A percentile compares a stretch with the other conserved stretches of the same genome.
phyloP scores from a whole-genome alignment of 805 yeast genomes.

The Candida verbasci region DNA sequence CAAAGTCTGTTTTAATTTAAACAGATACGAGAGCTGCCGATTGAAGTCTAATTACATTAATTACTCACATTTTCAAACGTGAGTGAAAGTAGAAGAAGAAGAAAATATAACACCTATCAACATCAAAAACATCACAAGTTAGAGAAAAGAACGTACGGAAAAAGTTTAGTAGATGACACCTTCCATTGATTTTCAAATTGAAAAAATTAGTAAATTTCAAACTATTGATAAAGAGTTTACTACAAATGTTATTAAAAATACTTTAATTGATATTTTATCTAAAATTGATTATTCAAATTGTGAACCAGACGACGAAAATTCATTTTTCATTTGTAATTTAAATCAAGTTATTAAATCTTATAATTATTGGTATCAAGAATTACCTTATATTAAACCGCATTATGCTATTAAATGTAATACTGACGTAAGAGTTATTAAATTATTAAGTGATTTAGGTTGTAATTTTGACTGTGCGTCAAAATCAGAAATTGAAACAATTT shows the following conservation, averaged over 20 bases:
- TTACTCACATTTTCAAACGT: slow-evolving; percentile 34
- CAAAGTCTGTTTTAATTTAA: slow-evolving; percentile 7
- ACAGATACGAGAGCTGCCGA: slow-evolving; percentile 42
- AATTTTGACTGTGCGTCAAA: slow-evolving; percentile 94
- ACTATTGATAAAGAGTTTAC: background rate
- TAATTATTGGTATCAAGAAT: slow-evolving; percentile 54
- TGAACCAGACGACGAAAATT: slow-evolving; percentile 73
- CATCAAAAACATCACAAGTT: slow-evolving; percentile 2
- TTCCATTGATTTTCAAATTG: slow-evolving; percentile 5
- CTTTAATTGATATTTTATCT: slow-evolving; percentile 37
- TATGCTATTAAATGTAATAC: slow-evolving; percentile 96
- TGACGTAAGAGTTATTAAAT: slow-evolving; percentile 51
- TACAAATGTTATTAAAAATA: slow-evolving; percentile 26
- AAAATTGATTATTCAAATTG: slow-evolving; percentile 54
- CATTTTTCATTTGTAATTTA: slow-evolving; percentile 85
- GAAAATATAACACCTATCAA: slow-evolving; percentile 1
- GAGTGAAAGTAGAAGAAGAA: slow-evolving; percentile 1
- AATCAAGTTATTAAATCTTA: slow-evolving; percentile 64
- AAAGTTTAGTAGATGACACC: slow-evolving; percentile 1
- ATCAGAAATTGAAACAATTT: slow-evolving; percentile 68
- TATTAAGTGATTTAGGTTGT: slow-evolving; percentile 58
- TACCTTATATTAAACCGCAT: slow-evolving; percentile 80
- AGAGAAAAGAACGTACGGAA: background rate
- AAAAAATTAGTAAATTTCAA: slow-evolving; percentile 1
- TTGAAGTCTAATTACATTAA: slow-evolving; percentile 24